Evolutionary conservation across 73 alveolate species (phyloP).

Genomic region (Paramecium primaurelia): DNA sequence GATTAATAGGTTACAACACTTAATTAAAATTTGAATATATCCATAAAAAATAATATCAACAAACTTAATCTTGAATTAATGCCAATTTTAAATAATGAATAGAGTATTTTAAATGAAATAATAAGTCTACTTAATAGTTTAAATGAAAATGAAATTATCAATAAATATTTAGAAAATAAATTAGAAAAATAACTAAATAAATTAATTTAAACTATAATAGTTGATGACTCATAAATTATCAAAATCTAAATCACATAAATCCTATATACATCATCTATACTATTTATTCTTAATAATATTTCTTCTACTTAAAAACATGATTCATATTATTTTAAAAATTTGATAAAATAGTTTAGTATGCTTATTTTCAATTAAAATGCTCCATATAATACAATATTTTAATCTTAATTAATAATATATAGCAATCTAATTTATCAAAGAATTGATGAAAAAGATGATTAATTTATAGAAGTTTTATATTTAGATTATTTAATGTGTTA

Average conservation of each 20-base stretch:
- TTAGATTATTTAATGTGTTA: slow-evolving; percentile 11
- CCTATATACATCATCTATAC: not conserved
- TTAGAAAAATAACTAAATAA: not conserved
- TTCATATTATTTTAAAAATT: not conserved
- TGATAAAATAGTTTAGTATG: not conserved
- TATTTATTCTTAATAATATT: not conserved
- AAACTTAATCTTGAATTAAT: not conserved
- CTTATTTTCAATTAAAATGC: not conserved
- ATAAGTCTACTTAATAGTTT: not conserved
- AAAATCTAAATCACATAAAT: not conserved
- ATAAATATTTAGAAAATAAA: not conserved
- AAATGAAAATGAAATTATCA: not conserved
- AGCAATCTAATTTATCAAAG: not conserved
- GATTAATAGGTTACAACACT: not conserved
- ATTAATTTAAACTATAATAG: not conserved
- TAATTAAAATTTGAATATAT: not conserved
- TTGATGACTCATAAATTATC: not conserved
- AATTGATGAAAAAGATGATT: not conserved
- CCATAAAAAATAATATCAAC: not conserved
- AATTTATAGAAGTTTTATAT: not conserved
- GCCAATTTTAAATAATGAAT: not conserved
- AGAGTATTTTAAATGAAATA: not conserved
- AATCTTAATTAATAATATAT: not conserved
- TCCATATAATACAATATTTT: not conserved
- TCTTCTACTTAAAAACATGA: not conserved